Percentiles rank a stretch among this genome's conserved stretches.
Evolutionary conservation across 2,329 filamentous ascomycete genomes (phyloP).

Genomic region (Xylaria arbuscula): DNA sequence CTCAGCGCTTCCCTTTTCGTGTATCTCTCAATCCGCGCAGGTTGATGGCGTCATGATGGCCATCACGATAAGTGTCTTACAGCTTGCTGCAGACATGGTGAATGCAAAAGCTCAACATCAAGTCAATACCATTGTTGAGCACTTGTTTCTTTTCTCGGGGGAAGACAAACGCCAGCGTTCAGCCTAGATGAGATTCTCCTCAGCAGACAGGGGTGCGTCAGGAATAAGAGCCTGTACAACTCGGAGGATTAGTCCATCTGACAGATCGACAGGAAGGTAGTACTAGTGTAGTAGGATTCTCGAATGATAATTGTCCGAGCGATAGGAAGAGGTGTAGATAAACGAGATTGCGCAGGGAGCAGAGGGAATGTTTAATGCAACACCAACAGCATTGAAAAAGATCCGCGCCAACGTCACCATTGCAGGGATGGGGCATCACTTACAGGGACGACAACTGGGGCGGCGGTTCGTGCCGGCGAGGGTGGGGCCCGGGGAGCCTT

Average conservation of each 20-base stretch:
- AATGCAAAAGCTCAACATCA: neutral
- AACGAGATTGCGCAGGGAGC: neutral
- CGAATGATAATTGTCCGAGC: neutral
- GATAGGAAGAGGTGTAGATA: neutral
- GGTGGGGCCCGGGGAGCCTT: slow-evolving; percentile 44
- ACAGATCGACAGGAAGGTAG: neutral
- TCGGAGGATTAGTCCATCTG: slow-evolving; percentile 21
- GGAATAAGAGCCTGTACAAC: slow-evolving; percentile 35
- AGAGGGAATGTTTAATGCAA: neutral
- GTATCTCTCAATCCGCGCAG: neutral
- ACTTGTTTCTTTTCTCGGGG: neutral
- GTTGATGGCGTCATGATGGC: neutral
- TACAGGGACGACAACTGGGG: slow-evolving; percentile 39
- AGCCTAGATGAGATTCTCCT: slow-evolving; percentile 43
- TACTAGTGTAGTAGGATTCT: neutral
- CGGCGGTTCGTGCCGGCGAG: slow-evolving; percentile 34
- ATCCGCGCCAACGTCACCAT: neutral
- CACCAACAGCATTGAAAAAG: neutral
- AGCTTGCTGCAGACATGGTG: neutral
- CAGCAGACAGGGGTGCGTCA: slow-evolving; percentile 39
- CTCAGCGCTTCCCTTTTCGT: neutral
- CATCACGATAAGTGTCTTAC: neutral
- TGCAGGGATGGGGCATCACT: slow-evolving; percentile 24
- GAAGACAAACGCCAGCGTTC: neutral
- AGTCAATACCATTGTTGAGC: slow-evolving; percentile 5